Conservation (phyloP, 805 yeast species). For the Pichia scutulata region DNA sequence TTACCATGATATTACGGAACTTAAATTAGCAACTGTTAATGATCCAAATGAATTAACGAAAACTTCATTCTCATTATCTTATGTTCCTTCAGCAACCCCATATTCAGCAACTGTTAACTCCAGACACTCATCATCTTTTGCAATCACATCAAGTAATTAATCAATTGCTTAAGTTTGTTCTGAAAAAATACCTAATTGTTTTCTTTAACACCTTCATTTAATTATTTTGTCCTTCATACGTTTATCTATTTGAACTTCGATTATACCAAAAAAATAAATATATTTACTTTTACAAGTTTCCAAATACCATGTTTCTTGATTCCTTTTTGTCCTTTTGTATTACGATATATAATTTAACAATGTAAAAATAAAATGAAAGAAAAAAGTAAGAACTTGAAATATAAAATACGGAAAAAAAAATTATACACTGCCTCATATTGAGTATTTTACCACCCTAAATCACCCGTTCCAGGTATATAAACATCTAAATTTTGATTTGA, state of each 20-base stretch:
- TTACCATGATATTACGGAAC: conserved; percentile 8
- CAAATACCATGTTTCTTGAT: too few species aligned
- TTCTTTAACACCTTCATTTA: not conserved
- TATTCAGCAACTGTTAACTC: not conserved
- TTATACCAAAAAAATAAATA: not conserved
- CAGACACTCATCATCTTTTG: not conserved
- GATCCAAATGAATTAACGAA: conserved; percentile 7
- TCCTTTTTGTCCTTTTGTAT: too few species aligned
- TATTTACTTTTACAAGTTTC: not conserved
- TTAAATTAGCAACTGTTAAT: conserved; percentile 10
- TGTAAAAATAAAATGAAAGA: too few species aligned
- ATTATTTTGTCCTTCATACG: not conserved
- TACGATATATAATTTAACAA: too few species aligned
- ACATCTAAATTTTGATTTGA: not conserved
- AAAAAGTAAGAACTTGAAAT: not conserved
- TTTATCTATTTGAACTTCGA: not conserved
- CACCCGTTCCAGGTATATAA: conserved; percentile 1
- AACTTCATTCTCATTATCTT: conserved; percentile 8
- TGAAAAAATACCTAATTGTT: not conserved
- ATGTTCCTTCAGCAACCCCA: conserved; percentile 6
- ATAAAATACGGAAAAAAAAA: not conserved
- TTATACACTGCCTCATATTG: not conserved
- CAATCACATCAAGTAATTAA: too few species aligned
- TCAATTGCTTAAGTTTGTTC: too few species aligned
- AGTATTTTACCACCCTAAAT: not conserved